Evolutionary conservation across 108 stramenopile genomes (phyloP), one percentile per base, ranked within the genome.

Genomic region (Nitzschia sp.): DNA sequence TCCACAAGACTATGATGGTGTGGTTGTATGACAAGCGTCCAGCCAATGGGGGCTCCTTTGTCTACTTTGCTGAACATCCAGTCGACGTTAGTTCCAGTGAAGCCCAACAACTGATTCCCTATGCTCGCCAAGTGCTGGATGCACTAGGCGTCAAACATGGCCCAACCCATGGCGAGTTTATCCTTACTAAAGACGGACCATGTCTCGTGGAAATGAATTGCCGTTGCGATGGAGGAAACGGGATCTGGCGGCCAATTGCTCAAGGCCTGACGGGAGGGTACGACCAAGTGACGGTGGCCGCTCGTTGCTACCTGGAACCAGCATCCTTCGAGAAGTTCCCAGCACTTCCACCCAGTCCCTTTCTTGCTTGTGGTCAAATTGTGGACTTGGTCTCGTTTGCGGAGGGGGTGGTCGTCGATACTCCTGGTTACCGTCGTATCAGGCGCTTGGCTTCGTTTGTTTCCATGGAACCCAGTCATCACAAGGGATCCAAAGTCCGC

Each of bases 1-100:
- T 83, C 18, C 93, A 94, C 81, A 87, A 94, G 72, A 84, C 85
- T 27, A 76, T 78, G 38, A 91, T 88, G 72, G 71, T 80, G 13
- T 98, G 97, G 97, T 67, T 77, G 35, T 98, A 98, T 77, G 97
- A 98, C 72, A 97, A 97, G 73, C 83, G 96, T 53, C 64, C 79
- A 8, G 32, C 53, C 17, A 76, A 95, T 77, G 96, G 95, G 18
- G 85, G 81, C 11, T 71, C 56, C 62, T 95, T 93, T 71, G 88
- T 89, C 5, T 89, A 85, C 42, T 85, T 83, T 59, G 87, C 80
- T 25, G 59, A 56, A 2, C 68, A 42, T 36, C 83, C 86, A n/a
- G 76, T 87, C 35, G 81, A 84, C 33, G 68, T 81, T 59, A 68
- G 62, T 5, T 70, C 79, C 11, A 54, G 21, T 2, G 74, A 75